These are phyloP conservation scores for Tuber melanosporum DNA, from an alignment of 495 filamentous ascomycete species.

Conservation along the genomic window DNA sequence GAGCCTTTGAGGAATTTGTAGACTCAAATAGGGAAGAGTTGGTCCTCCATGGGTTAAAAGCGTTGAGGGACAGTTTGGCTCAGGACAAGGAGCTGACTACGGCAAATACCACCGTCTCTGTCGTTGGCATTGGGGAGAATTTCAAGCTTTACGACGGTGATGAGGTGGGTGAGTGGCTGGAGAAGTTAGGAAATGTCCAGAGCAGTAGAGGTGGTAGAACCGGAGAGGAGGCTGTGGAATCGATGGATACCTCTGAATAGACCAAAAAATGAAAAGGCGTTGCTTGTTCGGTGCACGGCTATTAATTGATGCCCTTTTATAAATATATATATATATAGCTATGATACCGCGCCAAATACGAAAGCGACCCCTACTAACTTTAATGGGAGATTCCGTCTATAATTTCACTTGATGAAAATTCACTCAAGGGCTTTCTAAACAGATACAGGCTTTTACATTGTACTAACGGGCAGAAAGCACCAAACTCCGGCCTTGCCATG, in stretches of 20 bases:
- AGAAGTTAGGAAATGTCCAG: slow-evolving; percentile 57
- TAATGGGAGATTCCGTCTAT: background rate
- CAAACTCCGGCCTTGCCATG: background rate
- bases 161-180: slow-evolving; percentile 71
- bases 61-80: slow-evolving; percentile 87
- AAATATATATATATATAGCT: background rate
- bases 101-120: slow-evolving; percentile 87
- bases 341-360: background rate
- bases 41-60: slow-evolving; percentile 78
- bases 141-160: slow-evolving; percentile 91
- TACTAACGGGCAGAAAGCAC: background rate
- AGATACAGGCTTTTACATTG: background rate
- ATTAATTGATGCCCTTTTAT: background rate
- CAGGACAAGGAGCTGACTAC: slow-evolving; percentile 97
- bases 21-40: slow-evolving; percentile 71
- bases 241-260: slow-evolving; percentile 81
- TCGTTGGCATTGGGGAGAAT: slow-evolving; percentile 67
- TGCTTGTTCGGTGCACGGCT: background rate
- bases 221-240: slow-evolving; percentile 44
- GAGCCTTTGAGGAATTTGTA: slow-evolving; percentile 75
- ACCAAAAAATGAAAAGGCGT: slow-evolving; percentile 9
- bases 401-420: background rate
- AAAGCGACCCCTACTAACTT: background rate
- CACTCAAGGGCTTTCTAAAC: background rate
- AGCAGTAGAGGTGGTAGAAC: slow-evolving; percentile 43